Evolutionary conservation across 2,329 filamentous ascomycete genomes (phyloP), one percentile per base, ranked within the genome.

Genomic region (Moelleriella libera): DNA sequence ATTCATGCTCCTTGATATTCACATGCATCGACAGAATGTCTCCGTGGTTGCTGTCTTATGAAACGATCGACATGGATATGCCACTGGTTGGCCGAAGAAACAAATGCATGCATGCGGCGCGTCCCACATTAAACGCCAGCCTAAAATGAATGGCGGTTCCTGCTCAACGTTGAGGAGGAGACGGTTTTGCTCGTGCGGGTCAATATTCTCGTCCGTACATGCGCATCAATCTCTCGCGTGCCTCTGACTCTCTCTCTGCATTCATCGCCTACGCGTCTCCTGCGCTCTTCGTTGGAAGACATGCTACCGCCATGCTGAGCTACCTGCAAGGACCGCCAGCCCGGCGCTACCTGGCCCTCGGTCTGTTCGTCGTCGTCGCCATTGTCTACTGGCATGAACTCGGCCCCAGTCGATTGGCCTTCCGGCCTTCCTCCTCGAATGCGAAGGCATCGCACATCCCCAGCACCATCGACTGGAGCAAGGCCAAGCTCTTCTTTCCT

Each of bases 401-500:
- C 49, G 53, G 48, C 29, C 31, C 32, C 11, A 11, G 42, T 29
- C n/a, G 47, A 2, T 12, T 37, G 34, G 34, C 52, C 39, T 50
- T 53, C 53, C 50, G 43, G 47, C 51, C 48, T 5, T n/a, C 44
- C 10, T 30, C 52, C 28, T 48, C 52, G n/a, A 34, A 2, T 53
- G 48, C 37, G 51, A 57, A 48, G 55, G 54, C 49, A 55, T 56
- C 56, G 43, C 64, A 62, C 45, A 51, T 63, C 11, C 59, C 62
- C 47, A 64, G 62, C 51, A 62, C 62, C 54, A 64, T 60, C 51
- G 64, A 68, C 53, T 68, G 66, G 66, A 57, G 58, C 53, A 58
- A 57, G 49, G 57, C 58, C 39, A 56, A 54, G 31, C 49, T 63
- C 30, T 61, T 59, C 50, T 49, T 64, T 47, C 63, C 66, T 0